Evolutionary conservation across 2,329 filamentous ascomycete genomes (phyloP), one percentile per base, ranked within the genome.

Genomic region (Aspergillus brunneoviolaceus): DNA sequence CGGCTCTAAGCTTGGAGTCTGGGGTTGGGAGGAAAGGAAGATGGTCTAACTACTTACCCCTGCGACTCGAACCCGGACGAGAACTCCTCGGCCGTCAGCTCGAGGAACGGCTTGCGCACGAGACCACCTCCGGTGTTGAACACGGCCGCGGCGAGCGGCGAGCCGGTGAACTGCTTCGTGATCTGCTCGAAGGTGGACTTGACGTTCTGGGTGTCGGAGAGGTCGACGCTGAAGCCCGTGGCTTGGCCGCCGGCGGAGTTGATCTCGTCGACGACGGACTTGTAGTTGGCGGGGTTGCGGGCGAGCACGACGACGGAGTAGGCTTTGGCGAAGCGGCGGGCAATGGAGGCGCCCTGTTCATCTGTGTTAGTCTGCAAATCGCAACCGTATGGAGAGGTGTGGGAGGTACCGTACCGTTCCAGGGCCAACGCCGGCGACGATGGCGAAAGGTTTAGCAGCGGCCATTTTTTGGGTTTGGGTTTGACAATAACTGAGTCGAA

Each of bases 271-370:
- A 85, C 84, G 1, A 87, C 70, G 1, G 76, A 70, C 31, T 83
- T 76, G 70, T 81, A 88, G 72, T 80, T 87, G 12, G 80, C 77
- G 1, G 85, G 80, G 23, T 81, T 87, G 49, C 86, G 81, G 4
- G 85, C 84, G 1, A 89, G 79, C 2, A 87, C 76, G 1, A 85
- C 83, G 27, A 88, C 82, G 0, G 84, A 82, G 69, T 89, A 89
- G 6, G 77, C 63, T 62, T 81, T 70, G 33, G 84, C 83, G 67
- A 89, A 89, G 60, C 80, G 82, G 58, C 84, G 80, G 33, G 86
- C 85, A 14, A 88, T 81, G 2, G 84, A 80, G 14, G 85, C 85
- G 27, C 86, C 86, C 69, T 78, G 51, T 16, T 49, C 42, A 29
- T 14, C 45, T 51, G 1, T 47, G 45, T 23, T 33, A 51, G 51